Evolutionary conservation across 2,329 filamentous ascomycete genomes (phyloP).

Genomic region (Colletotrichum brevisporum): DNA sequence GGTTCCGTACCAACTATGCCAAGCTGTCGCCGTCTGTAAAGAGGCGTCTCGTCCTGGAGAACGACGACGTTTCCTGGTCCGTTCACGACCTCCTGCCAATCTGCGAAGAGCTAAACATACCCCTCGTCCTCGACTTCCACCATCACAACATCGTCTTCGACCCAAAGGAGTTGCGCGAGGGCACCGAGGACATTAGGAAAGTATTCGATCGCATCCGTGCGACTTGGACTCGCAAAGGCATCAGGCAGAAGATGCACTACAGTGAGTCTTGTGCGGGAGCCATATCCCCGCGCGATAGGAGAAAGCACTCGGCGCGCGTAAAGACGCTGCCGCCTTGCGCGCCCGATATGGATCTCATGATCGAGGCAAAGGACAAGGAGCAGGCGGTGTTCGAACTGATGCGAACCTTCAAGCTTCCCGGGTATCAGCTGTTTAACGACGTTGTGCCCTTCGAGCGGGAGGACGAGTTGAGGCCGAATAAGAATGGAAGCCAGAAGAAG

Average conservation of each 20-base stretch:
- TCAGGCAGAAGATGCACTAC: slow-evolving; percentile 97
- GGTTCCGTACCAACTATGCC: slow-evolving; percentile 83
- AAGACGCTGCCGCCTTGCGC: slow-evolving; percentile 85
- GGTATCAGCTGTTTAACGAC: slow-evolving; percentile 81
- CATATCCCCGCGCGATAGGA: slow-evolving; percentile 81
- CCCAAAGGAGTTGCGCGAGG: slow-evolving; percentile 79
- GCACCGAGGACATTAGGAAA: slow-evolving; percentile 82
- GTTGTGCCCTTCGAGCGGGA: slow-evolving; percentile 81
- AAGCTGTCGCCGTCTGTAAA: slow-evolving; percentile 79
- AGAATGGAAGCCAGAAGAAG: slow-evolving; percentile 57
- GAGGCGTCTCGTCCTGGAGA: slow-evolving; percentile 87
- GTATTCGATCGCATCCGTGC: slow-evolving; percentile 83
- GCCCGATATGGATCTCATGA: slow-evolving; percentile 95
- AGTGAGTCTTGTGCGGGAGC: slow-evolving; percentile 85
- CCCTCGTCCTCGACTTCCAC: slow-evolving; percentile 91
- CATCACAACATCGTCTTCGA: slow-evolving; percentile 97
- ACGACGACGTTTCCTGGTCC: slow-evolving; percentile 94
- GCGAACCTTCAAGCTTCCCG: slow-evolving; percentile 87
- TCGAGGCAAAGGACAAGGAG: slow-evolving; percentile 98
- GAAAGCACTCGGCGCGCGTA: slow-evolving; percentile 89
- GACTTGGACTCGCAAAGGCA: slow-evolving; percentile 87
- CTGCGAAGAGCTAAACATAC: slow-evolving; percentile 95
- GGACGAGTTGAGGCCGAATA: slow-evolving; percentile 77
- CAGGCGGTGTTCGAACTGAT: slow-evolving; percentile 96
- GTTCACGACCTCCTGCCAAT: slow-evolving; percentile 91